A percentile compares a stretch with the other conserved stretches of the same genome.
phyloP scores from a whole-genome alignment of 164 flowering plant species.

The Amborella trichopoda region DNA sequence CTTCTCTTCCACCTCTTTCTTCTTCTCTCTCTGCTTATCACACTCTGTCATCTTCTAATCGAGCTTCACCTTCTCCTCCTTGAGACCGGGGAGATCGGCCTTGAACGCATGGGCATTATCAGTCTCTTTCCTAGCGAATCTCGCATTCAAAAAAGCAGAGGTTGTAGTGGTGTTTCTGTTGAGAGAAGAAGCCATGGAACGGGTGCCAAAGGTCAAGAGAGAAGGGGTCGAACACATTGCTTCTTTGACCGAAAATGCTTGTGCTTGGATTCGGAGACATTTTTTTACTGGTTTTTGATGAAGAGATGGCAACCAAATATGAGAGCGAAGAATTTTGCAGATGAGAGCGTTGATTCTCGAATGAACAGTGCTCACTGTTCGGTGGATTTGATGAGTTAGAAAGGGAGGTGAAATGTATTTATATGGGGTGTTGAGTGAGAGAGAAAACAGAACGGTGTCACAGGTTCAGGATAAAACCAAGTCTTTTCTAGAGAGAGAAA shows the following conservation, averaged over 20 bases:
- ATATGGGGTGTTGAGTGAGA: no score
- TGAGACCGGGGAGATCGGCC: slow-evolving; percentile 29
- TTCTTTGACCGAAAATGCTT: slow-evolving; percentile 4
- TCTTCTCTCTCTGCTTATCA: slow-evolving; percentile 28
- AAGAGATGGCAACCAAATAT: no score
- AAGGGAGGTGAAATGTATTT: no score
- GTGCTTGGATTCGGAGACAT: slow-evolving; percentile 4
- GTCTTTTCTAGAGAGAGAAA: no score
- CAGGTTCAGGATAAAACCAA: no score
- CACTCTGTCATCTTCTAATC: slow-evolving; percentile 29
- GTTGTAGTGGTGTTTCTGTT: neutral
- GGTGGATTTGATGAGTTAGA: no score
- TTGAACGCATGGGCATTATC: slow-evolving; percentile 28
- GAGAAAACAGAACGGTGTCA: no score
- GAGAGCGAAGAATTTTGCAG: no score
- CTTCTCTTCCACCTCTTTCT: slow-evolving; percentile 22
- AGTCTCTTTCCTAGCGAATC: slow-evolving; percentile 31
- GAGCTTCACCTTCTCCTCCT: slow-evolving; percentile 29
- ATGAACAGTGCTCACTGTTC: no score
- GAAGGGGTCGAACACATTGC: slow-evolving; percentile 10
- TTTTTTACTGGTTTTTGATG: no score
- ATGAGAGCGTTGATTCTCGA: no score
- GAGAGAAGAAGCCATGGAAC: slow-evolving; percentile 9
- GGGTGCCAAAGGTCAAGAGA: slow-evolving; percentile 9
- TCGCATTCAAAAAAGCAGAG: slow-evolving; percentile 10